Conservation (phyloP, 2,329 filamentous ascomycete genomes). For the Podosphaera leucotricha region DNA sequence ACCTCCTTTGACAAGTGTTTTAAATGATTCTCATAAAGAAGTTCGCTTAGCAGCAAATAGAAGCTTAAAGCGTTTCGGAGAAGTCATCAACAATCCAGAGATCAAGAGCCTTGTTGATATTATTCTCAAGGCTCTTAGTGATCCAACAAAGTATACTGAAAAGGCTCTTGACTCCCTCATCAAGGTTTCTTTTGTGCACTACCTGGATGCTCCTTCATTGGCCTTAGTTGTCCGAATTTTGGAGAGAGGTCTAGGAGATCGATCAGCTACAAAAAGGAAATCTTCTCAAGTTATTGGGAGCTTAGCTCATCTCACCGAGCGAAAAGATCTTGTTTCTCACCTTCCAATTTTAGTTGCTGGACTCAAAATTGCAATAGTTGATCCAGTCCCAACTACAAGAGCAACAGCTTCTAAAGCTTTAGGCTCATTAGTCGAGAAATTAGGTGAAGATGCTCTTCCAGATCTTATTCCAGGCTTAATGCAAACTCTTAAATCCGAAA, state of each 20-base stretch:
- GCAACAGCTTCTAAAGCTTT: constrained; percentile 90
- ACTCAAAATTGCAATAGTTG: constrained; percentile 68
- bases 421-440: constrained; percentile 90
- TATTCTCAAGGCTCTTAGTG: constrained; percentile 84
- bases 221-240: constrained; percentile 88
- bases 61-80: constrained; percentile 90
- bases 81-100: constrained; percentile 95
- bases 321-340: constrained; percentile 79
- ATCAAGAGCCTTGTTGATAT: constrained; percentile 82
- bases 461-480: constrained; percentile 95
- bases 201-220: constrained; percentile 88
- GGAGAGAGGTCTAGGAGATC: constrained; percentile 71
- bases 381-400: constrained; percentile 87
- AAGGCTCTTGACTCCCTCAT: constrained; percentile 83
- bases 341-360: constrained; percentile 81
- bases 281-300: constrained; percentile 95
- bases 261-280: constrained; percentile 89
- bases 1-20: constrained; percentile 72
- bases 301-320: constrained; percentile 85
- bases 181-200: constrained; percentile 96
- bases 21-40: constrained; percentile 97
- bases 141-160: constrained; percentile 92
- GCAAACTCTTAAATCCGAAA: constrained; percentile 92
- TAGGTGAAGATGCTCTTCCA: constrained; percentile 87
- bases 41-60: constrained; percentile 79